Evolutionary conservation across 352 stramenopile species (phyloP).

Genomic region (Phytophthora uliginosa): DNA sequence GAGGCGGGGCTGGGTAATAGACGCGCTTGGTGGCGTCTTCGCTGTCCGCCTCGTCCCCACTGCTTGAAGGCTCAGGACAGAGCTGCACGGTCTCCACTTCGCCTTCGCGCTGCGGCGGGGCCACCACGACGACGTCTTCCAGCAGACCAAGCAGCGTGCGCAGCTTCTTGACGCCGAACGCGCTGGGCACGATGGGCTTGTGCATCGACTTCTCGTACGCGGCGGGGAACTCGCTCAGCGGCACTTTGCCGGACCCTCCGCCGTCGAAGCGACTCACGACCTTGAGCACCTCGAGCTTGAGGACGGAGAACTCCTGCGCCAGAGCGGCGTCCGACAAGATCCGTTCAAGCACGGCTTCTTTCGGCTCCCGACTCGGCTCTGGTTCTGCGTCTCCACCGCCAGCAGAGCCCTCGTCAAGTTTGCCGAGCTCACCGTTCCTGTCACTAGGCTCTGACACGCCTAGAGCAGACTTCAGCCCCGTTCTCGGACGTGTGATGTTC

Average conservation of each 20-base stretch:
- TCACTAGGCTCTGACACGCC: background rate
- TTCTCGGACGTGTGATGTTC: conserved; percentile 59
- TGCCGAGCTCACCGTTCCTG: conserved; percentile 1
- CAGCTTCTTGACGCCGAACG: conserved; percentile 86
- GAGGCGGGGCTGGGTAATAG: conserved; percentile 50
- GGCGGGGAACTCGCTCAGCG: conserved; percentile 57
- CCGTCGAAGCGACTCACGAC: conserved; percentile 71
- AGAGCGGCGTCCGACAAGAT: conserved; percentile 60
- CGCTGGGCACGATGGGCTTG: conserved; percentile 62
- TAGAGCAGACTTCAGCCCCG: conserved; percentile 16
- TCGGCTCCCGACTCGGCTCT: conserved; percentile 41
- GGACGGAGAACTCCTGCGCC: conserved; percentile 57
- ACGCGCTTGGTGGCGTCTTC: conserved; percentile 21
- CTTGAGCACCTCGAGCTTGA: conserved; percentile 83
- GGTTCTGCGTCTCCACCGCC: conserved; percentile 24
- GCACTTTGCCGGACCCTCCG: conserved; percentile 39
- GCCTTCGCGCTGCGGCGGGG: conserved; percentile 52
- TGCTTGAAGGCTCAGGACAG: conserved; percentile 40
- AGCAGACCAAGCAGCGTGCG: conserved; percentile 67
- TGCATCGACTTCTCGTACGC: conserved; percentile 77
- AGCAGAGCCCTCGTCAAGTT: background rate
- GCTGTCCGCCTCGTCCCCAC: conserved; percentile 42
- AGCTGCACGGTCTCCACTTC: conserved; percentile 79
- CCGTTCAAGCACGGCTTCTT: conserved; percentile 57
- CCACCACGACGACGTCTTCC: conserved; percentile 63